A percentile compares a stretch with the other conserved stretches of the same genome.
phyloP scores from a whole-genome alignment of 768 basidiomycete genomes.

The Omphalotus guepiniiformis region DNA sequence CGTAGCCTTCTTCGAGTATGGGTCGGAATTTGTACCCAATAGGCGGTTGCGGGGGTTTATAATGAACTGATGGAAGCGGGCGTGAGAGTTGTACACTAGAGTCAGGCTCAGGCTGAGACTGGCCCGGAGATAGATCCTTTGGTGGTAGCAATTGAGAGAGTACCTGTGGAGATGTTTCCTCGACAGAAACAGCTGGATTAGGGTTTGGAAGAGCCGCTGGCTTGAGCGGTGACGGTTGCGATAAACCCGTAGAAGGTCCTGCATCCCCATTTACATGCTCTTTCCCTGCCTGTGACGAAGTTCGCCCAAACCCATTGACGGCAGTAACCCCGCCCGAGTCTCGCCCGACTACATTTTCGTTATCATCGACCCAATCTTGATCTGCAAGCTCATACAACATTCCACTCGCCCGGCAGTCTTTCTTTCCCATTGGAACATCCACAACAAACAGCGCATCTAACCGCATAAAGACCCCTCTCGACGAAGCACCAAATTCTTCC shows the following conservation, averaged over 20 bases:
- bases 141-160: neutral
- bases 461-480: slow-evolving; percentile 68
- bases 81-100: neutral
- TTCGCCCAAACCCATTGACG: neutral
- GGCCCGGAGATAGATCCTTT: neutral
- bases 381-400: slow-evolving; percentile 79
- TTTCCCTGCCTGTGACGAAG: too few relatives aligned
- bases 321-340: slow-evolving; percentile 8
- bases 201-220: slow-evolving; percentile 27
- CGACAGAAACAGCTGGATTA: slow-evolving; percentile 19
- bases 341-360: slow-evolving; percentile 6
- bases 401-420: slow-evolving; percentile 67
- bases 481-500: slow-evolving; percentile 44
- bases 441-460: slow-evolving; percentile 63
- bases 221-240: slow-evolving; percentile 27
- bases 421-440: slow-evolving; percentile 42
- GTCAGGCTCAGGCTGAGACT: neutral
- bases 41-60: slow-evolving; percentile 58
- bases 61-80: slow-evolving; percentile 19
- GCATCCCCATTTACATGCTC: neutral
- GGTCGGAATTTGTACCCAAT: slow-evolving; percentile 65
- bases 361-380: slow-evolving; percentile 55
- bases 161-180: slow-evolving; percentile 16
- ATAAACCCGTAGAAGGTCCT: slow-evolving; percentile 13
- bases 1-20: slow-evolving; percentile 56